A percentile compares a stretch with the other conserved stretches of the same genome.
Conservation (phyloP, 768 basidiomycete species). For the Leccinellum albellum region DNA sequence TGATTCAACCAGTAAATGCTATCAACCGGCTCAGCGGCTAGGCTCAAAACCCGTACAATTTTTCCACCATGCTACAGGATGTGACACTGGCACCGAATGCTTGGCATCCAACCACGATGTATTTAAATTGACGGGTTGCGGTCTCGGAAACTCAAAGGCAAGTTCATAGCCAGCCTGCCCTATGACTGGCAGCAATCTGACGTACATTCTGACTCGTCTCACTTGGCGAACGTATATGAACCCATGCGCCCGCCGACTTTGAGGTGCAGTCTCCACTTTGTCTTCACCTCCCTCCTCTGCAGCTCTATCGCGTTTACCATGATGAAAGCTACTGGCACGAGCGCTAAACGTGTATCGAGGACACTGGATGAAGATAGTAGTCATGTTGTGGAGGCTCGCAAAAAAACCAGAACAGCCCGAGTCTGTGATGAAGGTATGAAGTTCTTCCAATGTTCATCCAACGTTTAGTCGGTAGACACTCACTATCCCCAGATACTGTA, state of each 20-base stretch:
- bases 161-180: too few species aligned
- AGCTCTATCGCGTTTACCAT: not conserved
- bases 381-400: not conserved
- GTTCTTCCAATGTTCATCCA: too few species aligned
- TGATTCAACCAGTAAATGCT: too few species aligned
- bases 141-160: too few species aligned
- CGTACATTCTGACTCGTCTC: too few species aligned
- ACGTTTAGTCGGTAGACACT: not conserved
- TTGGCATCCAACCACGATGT: too few species aligned
- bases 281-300: not conserved
- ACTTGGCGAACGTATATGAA: not conserved
- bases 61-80: too few species aligned
- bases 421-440: not conserved
- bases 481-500: not conserved
- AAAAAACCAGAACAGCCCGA: not conserved
- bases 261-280: not conserved
- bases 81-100: too few species aligned
- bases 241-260: not conserved
- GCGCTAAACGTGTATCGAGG: not conserved
- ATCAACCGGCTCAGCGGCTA: too few species aligned
- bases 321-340: not conserved
- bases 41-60: too few species aligned
- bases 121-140: too few species aligned
- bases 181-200: too few species aligned
- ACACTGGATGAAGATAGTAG: not conserved